These are phyloP conservation scores for Trichoderma pleuroti DNA, from an alignment of 2,329 filamentous ascomycete genomes.

Conservation along the genomic window DNA sequence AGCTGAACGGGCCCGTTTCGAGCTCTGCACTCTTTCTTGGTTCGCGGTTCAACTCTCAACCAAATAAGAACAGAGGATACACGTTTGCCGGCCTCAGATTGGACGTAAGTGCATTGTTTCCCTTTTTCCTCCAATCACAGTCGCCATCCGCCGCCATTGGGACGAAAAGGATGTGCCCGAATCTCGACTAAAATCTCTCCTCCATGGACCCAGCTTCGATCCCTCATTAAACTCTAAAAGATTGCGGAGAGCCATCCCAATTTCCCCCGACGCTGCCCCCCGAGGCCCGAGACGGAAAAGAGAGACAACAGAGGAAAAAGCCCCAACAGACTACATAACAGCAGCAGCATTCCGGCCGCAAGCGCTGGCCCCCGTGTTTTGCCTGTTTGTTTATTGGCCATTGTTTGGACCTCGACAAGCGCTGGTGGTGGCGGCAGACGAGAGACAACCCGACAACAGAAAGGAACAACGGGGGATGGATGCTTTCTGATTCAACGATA, in stretches of 20 bases:
- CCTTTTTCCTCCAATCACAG: neutral
- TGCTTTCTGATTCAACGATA: neutral
- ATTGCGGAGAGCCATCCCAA: neutral
- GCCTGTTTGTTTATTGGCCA: conserved; percentile 1
- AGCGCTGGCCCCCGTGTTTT: conserved; percentile 5
- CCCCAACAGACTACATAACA: neutral
- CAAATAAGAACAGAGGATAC: neutral
- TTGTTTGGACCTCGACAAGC: neutral
- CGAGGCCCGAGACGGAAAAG: neutral
- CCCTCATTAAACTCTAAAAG: conserved; percentile 2
- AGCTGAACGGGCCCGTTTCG: neutral
- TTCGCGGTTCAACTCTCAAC: neutral
- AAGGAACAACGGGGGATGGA: neutral
- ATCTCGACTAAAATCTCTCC: neutral
- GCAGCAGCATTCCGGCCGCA: neutral
- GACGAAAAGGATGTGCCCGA: neutral
- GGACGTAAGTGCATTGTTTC: neutral
- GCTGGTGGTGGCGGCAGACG: conserved; percentile 3
- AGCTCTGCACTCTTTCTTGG: neutral
- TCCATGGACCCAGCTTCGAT: conserved; percentile 1
- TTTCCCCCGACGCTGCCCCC: neutral
- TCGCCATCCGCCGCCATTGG: neutral
- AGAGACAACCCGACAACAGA: neutral
- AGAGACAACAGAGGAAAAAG: neutral
- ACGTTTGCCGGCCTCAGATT: neutral